phyloP scores from a whole-genome alignment of 805 yeast species.

The Starmerella powellii region DNA sequence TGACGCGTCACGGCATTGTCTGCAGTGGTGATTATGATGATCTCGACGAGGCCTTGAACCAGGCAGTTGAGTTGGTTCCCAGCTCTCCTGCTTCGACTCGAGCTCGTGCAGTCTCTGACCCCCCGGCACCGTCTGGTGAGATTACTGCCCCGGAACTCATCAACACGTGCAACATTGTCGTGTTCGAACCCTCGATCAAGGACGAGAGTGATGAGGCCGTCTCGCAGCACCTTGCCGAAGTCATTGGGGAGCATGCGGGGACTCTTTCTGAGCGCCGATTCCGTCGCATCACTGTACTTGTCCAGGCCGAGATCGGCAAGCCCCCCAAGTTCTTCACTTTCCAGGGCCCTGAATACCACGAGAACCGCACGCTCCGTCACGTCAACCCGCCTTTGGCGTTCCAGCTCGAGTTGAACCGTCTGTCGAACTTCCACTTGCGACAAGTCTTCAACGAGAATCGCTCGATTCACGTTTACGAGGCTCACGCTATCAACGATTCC shows the following conservation, averaged over 20 bases:
- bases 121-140: constrained; percentile 22
- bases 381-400: constrained; percentile 96
- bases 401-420: constrained; percentile 89
- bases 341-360: constrained; percentile 73
- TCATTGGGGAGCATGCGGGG: constrained; percentile 54
- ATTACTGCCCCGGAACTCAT: constrained; percentile 32
- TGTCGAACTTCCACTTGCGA: constrained; percentile 87
- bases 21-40: constrained; percentile 59
- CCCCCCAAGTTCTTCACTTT: constrained; percentile 95
- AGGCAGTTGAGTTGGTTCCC: constrained; percentile 64
- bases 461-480: constrained; percentile 94
- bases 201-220: constrained; percentile 58
- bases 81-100: constrained; percentile 30
- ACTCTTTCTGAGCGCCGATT: constrained; percentile 60
- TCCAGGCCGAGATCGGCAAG: constrained; percentile 70
- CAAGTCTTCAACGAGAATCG: constrained; percentile 94
- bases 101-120: constrained; percentile 32
- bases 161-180: constrained; percentile 73
- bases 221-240: constrained; percentile 48
- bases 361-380: constrained; percentile 90
- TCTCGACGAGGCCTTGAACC: constrained; percentile 65
- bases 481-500: constrained; percentile 83
- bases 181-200: constrained; percentile 33
- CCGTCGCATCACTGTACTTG: constrained; percentile 86
- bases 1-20: constrained; percentile 34